A percentile compares a stretch with the other conserved stretches of the same genome.
phyloP scores from a whole-genome alignment of 192 early-diverging fungal genomes.

The Lunasporangiospora selenospora region DNA sequence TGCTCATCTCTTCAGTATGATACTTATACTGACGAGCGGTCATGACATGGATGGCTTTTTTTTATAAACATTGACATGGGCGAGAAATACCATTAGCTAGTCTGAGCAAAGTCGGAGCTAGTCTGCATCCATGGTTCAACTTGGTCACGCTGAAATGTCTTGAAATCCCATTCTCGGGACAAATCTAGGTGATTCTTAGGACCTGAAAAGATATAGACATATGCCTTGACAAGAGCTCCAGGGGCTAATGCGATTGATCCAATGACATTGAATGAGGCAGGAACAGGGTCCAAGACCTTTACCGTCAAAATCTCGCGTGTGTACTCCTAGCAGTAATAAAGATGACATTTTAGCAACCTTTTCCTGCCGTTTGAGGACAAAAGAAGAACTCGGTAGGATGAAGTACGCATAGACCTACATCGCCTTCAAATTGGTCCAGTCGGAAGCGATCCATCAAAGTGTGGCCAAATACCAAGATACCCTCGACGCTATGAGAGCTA shows the following conservation, averaged over 20 bases:
- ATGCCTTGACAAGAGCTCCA: constrained; percentile 20
- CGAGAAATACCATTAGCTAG: no score
- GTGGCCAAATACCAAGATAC: constrained; percentile 40
- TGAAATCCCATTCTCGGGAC: constrained; percentile 32
- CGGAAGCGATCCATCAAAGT: constrained; percentile 26
- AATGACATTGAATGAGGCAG: constrained; percentile 8
- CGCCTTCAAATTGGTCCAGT: constrained; percentile 40
- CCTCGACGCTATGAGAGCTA: constrained; percentile 16
- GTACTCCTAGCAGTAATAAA: constrained; percentile 13
- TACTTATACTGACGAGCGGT: no score
- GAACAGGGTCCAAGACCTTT: constrained; percentile 16
- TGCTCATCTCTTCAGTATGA: no score
- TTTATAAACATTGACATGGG: no score
- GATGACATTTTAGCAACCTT: no score
- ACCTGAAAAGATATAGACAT: constrained; percentile 39
- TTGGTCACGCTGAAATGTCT: constrained; percentile 23
- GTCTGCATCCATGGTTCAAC: constrained; percentile 21
- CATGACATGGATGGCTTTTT: background rate
- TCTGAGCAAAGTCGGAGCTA: constrained; percentile 18
- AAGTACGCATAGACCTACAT: no score
- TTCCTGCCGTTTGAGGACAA: no score
- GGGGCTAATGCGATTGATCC: constrained; percentile 1
- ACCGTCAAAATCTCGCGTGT: constrained; percentile 20
- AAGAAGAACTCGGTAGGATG: no score
- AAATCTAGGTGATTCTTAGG: constrained; percentile 12